Conservation (phyloP, 768 basidiomycete genomes). For the Erythrobasidium yunnanense region DNA sequence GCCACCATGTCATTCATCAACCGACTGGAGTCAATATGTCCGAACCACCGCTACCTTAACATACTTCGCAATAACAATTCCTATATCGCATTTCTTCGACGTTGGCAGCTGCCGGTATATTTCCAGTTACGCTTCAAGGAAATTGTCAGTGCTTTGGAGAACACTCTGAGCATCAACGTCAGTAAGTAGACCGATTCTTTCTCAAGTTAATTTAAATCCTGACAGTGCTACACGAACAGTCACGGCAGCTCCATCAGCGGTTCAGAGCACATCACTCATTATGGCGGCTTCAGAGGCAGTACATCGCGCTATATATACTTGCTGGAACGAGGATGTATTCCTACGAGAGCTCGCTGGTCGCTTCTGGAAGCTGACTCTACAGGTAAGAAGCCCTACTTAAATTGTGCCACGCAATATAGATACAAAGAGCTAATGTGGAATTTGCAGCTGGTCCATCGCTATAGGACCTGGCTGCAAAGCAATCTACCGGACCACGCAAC, state of each 20-base stretch:
- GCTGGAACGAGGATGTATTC: slow-evolving; percentile 79
- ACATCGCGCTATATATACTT: slow-evolving; percentile 61
- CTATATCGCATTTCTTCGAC: slow-evolving; percentile 60
- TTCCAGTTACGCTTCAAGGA: slow-evolving; percentile 97
- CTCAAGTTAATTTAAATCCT: not conserved
- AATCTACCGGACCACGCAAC: slow-evolving; percentile 43
- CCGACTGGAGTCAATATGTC: slow-evolving; percentile 69
- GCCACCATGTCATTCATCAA: slow-evolving; percentile 70
- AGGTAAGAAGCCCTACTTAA: slow-evolving; percentile 79
- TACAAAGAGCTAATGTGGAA: too few relatives aligned
- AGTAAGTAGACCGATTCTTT: slow-evolving; percentile 4
- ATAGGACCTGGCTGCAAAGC: slow-evolving; percentile 63
- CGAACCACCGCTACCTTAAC: slow-evolving; percentile 59
- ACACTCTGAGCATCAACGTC: slow-evolving; percentile 44
- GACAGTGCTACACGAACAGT: slow-evolving; percentile 9
- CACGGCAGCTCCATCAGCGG: slow-evolving; percentile 1
- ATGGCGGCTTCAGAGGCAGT: slow-evolving; percentile 44
- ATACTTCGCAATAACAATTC: slow-evolving; percentile 62
- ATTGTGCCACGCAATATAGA: too few relatives aligned
- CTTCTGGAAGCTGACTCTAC: slow-evolving; percentile 84
- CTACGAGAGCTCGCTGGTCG: slow-evolving; percentile 68
- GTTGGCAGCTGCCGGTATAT: slow-evolving; percentile 95
- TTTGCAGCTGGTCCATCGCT: too few relatives aligned
- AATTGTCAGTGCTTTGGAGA: slow-evolving; percentile 67
- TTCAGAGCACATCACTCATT: slow-evolving; percentile 30